Evolutionary conservation across 163 green algal species (phyloP), one percentile per base, ranked within the genome.

Genomic region (Scenedesmus sp.): DNA sequence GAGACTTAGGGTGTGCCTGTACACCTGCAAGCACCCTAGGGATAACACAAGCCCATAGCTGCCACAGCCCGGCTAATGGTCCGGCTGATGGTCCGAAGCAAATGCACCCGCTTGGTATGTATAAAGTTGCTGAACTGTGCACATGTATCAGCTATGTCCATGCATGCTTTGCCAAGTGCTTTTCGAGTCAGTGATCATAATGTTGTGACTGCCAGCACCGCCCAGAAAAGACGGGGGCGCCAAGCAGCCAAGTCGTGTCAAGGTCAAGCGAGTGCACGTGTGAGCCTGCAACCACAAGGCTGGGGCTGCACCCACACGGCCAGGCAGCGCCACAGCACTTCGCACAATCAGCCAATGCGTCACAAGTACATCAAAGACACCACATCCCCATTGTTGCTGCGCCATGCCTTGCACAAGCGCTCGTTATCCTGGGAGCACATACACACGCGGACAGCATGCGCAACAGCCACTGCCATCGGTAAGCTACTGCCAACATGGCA

Each of bases 361-460:
- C 70, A 52, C 70, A 79, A 79, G 23, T 52, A 4, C 59, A 13
- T 52, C 46, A 23, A 52, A 79, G 70, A 79, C 23, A 79, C 20
- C 70, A 79, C 70, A 52, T 79, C 70, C 23, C 70, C 70, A 2
- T 79, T 79, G 70, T 2, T 52, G 12, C 23, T 79, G 70, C 70
- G 62, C 62, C 10, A 3, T 70, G 62, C 62, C 3, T 23, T 52
- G 23, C 70, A 79, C 23, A 13, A 52, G 70, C 66, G 66, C 70
- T 79, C 70, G 46, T 79, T 79, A 23, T 34, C 66, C 66, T 52
- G 46, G 20, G 46, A 79, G 23, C 46, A 16, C 70, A 79, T 46
- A 52, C 70, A 79, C 70, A 79, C 46, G 70, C 70, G 46, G 70
- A 79, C 70, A 23, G 70, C 70, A 79, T 79, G 70, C 70, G 70